Evolutionary conservation across 2,329 filamentous ascomycete species (phyloP).

Genomic region (Ambrosiella beaveri): DNA sequence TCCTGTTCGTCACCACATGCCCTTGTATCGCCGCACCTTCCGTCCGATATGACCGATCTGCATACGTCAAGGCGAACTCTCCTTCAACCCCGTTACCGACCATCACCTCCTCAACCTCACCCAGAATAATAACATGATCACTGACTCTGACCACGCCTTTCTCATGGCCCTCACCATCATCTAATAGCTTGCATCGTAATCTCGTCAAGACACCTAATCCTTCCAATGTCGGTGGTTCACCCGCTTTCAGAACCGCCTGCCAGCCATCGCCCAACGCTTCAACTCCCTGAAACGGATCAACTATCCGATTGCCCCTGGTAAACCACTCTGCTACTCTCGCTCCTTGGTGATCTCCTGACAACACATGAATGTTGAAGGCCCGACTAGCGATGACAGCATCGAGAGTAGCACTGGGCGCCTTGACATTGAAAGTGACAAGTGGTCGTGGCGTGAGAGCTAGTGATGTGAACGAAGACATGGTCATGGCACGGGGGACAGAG

Average conservation of each 20-base stretch:
- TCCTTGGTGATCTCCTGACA: slow-evolving; percentile 29
- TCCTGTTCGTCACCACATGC: slow-evolving; percentile 12
- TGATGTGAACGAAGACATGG: slow-evolving; percentile 42
- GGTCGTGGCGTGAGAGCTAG: slow-evolving; percentile 29
- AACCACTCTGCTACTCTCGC: slow-evolving; percentile 35
- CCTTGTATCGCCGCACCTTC: slow-evolving; percentile 22
- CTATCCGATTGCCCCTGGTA: slow-evolving; percentile 29
- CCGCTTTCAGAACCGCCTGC: not conserved
- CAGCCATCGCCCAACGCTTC: slow-evolving; percentile 15
- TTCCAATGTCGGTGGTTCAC: slow-evolving; percentile 26
- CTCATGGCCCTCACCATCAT: slow-evolving; percentile 19
- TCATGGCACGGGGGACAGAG: slow-evolving; percentile 31
- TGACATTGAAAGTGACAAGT: slow-evolving; percentile 39
- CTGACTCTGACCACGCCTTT: slow-evolving; percentile 29
- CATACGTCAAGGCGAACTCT: slow-evolving; percentile 30
- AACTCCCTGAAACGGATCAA: slow-evolving; percentile 24
- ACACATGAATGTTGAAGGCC: slow-evolving; percentile 38
- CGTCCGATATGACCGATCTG: slow-evolving; percentile 31
- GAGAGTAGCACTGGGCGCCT: slow-evolving; percentile 36
- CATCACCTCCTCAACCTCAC: slow-evolving; percentile 31
- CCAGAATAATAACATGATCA: slow-evolving; percentile 36
- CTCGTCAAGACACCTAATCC: slow-evolving; percentile 37
- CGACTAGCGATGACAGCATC: slow-evolving; percentile 29
- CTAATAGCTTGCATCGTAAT: slow-evolving; percentile 26
- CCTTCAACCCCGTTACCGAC: slow-evolving; percentile 15